Base-by-base conservation (phyloP, 495 filamentous ascomycete species). In the Beverwykella pulmonaria region DNA sequence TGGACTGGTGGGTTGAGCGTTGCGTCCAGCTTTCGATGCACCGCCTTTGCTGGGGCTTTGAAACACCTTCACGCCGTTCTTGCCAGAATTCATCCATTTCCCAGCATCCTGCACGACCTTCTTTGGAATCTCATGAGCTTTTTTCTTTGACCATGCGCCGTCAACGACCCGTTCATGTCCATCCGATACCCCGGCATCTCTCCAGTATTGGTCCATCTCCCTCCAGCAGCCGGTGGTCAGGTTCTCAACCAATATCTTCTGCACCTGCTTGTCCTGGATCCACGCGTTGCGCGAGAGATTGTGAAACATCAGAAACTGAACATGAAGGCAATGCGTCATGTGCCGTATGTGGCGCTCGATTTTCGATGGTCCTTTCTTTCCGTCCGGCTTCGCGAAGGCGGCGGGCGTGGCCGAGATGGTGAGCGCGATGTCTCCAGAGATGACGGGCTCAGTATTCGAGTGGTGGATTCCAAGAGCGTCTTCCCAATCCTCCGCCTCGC, bases 211-310 rank as follows among this genome's bases (percentile, higher is more conserved):
- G 58, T 92, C 84, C 5, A 96, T 80, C 74, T 91, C 92, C 15
- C 90, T 85, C 77, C 86, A 79, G 60, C 88, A 81, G 0, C 79
- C 82, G 2, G 85, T 81, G 0, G 88, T 85, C 25, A 98, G 59
- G 59, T 91, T 88, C 12, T 84, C 83, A 0, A 92, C 77, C 56
- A 98, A 77, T 53, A 90, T 90, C 19, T 86, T 86, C 70, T 97
- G 92, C 8, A 92, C 79, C 57, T 91, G 84, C 23, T 82, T 70
- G 71, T 98, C 92, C 66, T 90, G 92, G 25, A 88, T 74, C 93
- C 94, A 98, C 8, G 84, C 72, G 75, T 97, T 98, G 25, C 94
- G 87, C 20, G 96, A 73, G 0, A 88, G 82, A 75, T 97, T 97
- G 71, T 97, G 93, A 77, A 87, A 94, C 48, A 98, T 83, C 49